Evolutionary conservation across 2,329 filamentous ascomycete species (phyloP).

Genomic region (Ophiostoma populinum): DNA sequence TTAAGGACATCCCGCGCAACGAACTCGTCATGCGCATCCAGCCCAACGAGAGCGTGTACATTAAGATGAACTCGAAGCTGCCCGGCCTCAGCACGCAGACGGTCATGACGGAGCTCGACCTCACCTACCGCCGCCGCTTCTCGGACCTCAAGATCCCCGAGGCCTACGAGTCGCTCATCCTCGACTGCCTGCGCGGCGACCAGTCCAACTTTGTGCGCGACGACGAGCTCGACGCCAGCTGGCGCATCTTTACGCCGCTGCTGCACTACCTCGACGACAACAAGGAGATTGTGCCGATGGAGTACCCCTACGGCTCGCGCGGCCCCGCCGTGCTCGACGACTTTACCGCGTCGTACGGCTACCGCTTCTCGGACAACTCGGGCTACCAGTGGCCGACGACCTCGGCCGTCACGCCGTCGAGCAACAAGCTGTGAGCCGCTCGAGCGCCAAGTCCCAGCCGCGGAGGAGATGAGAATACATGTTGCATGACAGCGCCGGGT

Average conservation of each 20-base stretch:
- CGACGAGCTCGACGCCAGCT: conserved; percentile 91
- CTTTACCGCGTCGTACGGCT: conserved; percentile 94
- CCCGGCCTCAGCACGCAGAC: conserved; percentile 99
- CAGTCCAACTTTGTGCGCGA: conserved; percentile 99
- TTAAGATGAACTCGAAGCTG: conserved; percentile 99
- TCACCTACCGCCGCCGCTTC: conserved; percentile 96
- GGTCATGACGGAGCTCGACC: conserved; percentile 91
- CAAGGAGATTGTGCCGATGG: conserved; percentile 99
- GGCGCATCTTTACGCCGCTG: conserved; percentile 95
- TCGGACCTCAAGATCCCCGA: conserved; percentile 98
- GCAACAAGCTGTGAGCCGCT: conserved; percentile 78
- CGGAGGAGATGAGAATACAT: no score
- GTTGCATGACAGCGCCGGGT: no score
- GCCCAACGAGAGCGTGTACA: conserved; percentile 98
- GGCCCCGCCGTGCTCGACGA: conserved; percentile 93
- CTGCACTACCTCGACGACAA: conserved; percentile 97
- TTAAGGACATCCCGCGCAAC: conserved; percentile 98
- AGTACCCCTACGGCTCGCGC: conserved; percentile 96
- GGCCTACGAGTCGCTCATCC: conserved; percentile 93
- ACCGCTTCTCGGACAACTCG: conserved; percentile 95
- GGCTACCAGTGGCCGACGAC: conserved; percentile 91
- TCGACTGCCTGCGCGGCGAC: conserved; percentile 95
- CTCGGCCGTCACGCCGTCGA: conserved; percentile 34
- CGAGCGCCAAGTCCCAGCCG: no score
- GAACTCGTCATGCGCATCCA: conserved; percentile 98